Conservation (phyloP, 2,329 filamentous ascomycete genomes). For the Sporothrix phasma region DNA sequence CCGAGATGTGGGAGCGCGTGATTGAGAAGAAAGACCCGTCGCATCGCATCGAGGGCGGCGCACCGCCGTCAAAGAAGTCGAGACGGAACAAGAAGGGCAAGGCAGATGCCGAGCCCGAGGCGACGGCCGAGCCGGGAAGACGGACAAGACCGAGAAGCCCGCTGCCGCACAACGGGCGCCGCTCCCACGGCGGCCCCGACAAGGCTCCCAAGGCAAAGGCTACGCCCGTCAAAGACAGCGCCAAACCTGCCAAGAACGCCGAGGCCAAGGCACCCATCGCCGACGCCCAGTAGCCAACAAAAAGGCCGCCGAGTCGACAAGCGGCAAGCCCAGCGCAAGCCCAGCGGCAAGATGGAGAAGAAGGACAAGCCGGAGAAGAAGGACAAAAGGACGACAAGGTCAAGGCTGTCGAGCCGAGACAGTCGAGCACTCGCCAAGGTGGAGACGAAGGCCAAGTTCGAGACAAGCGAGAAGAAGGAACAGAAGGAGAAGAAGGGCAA, state of each 20-base stretch:
- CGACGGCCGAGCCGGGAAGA: neutral
- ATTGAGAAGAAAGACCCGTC: slow-evolving; percentile 55
- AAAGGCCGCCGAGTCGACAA: neutral
- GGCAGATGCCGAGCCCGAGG: neutral
- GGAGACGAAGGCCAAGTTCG: too few species aligned
- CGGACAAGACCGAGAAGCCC: neutral
- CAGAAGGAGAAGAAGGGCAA: neutral
- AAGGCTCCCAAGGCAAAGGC: neutral
- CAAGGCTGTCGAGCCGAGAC: neutral
- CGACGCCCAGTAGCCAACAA: slow-evolving; percentile 9
- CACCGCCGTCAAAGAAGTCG: slow-evolving; percentile 14
- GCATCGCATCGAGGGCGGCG: neutral
- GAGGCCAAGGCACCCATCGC: neutral
- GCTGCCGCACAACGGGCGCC: neutral
- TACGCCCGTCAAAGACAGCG: slow-evolving; percentile 13
- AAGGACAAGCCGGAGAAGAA: too few species aligned
- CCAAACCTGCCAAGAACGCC: slow-evolving; percentile 14
- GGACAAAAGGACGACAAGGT: slow-evolving; percentile 11
- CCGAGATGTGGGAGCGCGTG: slow-evolving; percentile 67
- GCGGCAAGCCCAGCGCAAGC: too few species aligned
- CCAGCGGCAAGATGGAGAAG: too few species aligned
- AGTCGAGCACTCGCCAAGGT: neutral
- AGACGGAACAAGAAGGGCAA: slow-evolving; percentile 22
- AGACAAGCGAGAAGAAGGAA: slow-evolving; percentile 23
- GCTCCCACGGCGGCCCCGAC: neutral